These are phyloP conservation scores for Carex parvula DNA, from an alignment of 176 grass and related monocot species.

Conservation along the genomic window DNA sequence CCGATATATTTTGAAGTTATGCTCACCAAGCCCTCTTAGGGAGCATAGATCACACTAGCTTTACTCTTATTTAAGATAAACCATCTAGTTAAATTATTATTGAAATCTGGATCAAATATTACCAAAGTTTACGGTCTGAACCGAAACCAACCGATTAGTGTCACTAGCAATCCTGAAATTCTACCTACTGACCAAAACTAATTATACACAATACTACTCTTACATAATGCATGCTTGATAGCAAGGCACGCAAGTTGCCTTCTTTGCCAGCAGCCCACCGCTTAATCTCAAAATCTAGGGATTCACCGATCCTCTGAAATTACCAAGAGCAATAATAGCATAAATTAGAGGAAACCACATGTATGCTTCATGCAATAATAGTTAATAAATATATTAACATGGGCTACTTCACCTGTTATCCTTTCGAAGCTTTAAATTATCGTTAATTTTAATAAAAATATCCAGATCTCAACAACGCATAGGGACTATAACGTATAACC, in stretches of 20 bases:
- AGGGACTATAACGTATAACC: not conserved
- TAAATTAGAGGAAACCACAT: not conserved
- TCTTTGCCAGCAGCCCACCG: constrained; percentile 98
- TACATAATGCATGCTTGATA: constrained; percentile 94
- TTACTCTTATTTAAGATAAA: not conserved
- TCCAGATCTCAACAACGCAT: not conserved
- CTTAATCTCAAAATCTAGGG: constrained; percentile 85
- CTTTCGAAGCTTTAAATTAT: not conserved
- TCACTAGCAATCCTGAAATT: not conserved
- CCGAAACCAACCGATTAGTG: not conserved
- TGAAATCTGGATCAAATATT: not conserved
- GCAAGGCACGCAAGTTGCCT: constrained; percentile 82
- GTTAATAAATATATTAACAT: not conserved
- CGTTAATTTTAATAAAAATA: not conserved
- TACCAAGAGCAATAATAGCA: constrained; percentile 29
- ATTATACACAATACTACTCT: constrained; percentile 27
- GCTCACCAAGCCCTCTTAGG: no score
- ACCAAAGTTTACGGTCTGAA: not conserved
- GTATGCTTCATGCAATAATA: not conserved
- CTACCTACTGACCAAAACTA: not conserved
- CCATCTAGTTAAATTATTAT: constrained; percentile 7
- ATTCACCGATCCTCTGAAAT: constrained; percentile 78
- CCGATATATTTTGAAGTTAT: no score
- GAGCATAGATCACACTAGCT: no score
- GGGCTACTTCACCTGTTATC: not conserved